Evolutionary conservation across 257 asterid genomes (phyloP).

Genomic region (Salvia rosmarinus): DNA sequence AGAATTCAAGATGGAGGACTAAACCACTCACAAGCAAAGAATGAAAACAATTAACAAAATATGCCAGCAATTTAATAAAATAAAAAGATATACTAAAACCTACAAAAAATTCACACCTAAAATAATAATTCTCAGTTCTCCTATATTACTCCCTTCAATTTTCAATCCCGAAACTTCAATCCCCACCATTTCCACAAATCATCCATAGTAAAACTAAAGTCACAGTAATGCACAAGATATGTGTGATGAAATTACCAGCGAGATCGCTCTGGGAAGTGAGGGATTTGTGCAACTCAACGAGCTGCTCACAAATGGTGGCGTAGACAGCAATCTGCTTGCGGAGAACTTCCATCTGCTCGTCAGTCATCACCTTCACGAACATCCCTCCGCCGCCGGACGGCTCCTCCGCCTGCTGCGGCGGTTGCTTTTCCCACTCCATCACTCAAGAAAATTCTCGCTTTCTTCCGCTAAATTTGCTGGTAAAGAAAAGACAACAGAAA

Average conservation of each 20-base stretch:
- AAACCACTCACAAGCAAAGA: no score
- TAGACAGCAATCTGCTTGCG: conserved; percentile 96
- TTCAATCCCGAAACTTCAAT: neutral
- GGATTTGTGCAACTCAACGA: conserved; percentile 88
- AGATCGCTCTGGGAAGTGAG: conserved; percentile 91
- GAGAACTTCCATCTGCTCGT: conserved; percentile 94
- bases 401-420: conserved; percentile 55
- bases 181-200: neutral
- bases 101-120: no score
- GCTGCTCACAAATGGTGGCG: conserved; percentile 92
- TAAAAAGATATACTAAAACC: neutral
- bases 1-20: neutral
- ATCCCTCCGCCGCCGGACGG: conserved; percentile 56
- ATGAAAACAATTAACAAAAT: neutral
- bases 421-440: conserved; percentile 54
- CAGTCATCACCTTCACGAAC: conserved; percentile 97
- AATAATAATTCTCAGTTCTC: no score
- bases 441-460: neutral
- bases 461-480: conserved; percentile 30
- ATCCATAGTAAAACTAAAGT: neutral
- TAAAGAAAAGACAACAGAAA: conserved; percentile 30
- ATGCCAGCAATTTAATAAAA: neutral
- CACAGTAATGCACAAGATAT: neutral
- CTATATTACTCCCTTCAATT: neutral
- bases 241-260: conserved; percentile 53